Conservation (phyloP, 257 asterid species). For the Ophiorrhiza pumila region DNA sequence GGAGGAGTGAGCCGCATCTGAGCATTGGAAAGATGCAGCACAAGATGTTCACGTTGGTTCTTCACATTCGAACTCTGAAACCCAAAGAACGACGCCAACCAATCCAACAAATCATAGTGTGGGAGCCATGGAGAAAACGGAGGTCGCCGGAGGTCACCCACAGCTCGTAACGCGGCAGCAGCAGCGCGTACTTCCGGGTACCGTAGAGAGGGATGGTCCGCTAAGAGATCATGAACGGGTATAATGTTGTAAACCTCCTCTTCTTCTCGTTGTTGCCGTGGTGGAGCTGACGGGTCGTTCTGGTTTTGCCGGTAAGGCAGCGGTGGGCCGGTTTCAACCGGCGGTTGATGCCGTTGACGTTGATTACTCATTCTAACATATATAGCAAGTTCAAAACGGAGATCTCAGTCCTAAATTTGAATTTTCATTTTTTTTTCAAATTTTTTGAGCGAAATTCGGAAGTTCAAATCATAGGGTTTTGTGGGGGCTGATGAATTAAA, state of each 20-base stretch:
- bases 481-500: neutral
- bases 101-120: constrained; percentile 79
- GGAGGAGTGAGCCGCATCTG: constrained; percentile 98
- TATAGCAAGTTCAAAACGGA: constrained; percentile 29
- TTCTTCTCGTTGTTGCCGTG: constrained; percentile 17
- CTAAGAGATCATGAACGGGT: constrained; percentile 80
- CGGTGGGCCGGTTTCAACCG: constrained; percentile 20
- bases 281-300: neutral
- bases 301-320: constrained; percentile 10
- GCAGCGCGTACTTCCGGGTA: constrained; percentile 96
- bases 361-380: constrained; percentile 49
- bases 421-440: neutral
- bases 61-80: constrained; percentile 76
- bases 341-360: constrained; percentile 42
- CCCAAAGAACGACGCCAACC: constrained; percentile 86
- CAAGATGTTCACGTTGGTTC: constrained; percentile 89
- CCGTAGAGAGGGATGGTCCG: constrained; percentile 94
- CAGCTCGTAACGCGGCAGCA: constrained; percentile 69
- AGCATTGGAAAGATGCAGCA: constrained; percentile 80
- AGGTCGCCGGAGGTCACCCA: constrained; percentile 84
- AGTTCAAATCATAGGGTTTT: neutral
- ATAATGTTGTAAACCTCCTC: constrained; percentile 61
- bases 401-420: constrained; percentile 18
- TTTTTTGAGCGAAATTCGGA: neutral
- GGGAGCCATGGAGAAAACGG: constrained; percentile 70